Base-by-base conservation (phyloP, 2,329 filamentous ascomycete genomes). In the Penicillium oxalicum region DNA sequence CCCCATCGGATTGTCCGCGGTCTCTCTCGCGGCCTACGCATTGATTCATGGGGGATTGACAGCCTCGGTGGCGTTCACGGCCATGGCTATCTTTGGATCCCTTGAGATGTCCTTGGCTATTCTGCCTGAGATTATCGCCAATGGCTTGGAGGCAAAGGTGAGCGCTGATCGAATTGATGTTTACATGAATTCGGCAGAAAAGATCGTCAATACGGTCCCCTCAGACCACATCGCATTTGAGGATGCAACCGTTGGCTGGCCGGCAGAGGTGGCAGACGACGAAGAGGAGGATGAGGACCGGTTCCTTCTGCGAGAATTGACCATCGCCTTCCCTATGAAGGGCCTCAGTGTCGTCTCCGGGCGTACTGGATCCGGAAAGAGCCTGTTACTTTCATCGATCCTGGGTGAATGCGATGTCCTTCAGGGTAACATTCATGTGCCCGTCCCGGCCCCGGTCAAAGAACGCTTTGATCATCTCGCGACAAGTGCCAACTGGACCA, bases 331-430 rank as follows among this genome's bases (percentile, higher is more conserved):
- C 57, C 87, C 87, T 0, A 66, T 74, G 12, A 79, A 81, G 13
- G 82, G 87, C 57, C 70, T 93, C 7, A 89, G 82, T 18, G 79
- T 91, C 11, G 81, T 91, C 32, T 87, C 85, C 3, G 87, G 87
- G 0, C 84, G 84, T 62, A 91, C 87, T 0, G 87, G 88, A 0
- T 82, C 82, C 7, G 88, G 88, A 12, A 91, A 91, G 70, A 88
- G 83, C 64, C 70, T 91, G 35, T 71, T 93, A 54, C 74, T 93
- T 5, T 79, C 86, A 1, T 79, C 86, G 0, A 81, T 91, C 26
- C 77, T 91, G 4, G 87, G 87, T 2, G 88, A 91, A 66, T 81
- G 82, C 2, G 87, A 91, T 52, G 62, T 90, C 2, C 64, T 91
- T 0, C 67, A 73, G 0, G 87, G 87, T 1, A 73, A 69, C 4